These are phyloP conservation scores for Schwanniomyces occidentalis DNA, from an alignment of 805 yeast species.

Conservation along the genomic window DNA sequence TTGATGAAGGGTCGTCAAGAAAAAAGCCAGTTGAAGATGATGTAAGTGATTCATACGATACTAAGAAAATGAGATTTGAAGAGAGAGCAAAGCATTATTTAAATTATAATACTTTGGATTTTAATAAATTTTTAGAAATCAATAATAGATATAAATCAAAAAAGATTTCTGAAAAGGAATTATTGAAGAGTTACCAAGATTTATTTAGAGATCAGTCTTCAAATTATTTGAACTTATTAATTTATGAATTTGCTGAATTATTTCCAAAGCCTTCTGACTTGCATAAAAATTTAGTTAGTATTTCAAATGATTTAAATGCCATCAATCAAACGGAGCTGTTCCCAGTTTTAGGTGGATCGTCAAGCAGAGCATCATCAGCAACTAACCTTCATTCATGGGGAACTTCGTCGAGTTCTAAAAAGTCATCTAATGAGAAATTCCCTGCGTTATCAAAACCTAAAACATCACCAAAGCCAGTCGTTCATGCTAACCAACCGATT, in stretches of 20 bases:
- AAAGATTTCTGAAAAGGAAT: slow-evolving; percentile 47
- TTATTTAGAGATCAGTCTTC: slow-evolving; percentile 44
- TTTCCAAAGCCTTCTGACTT: slow-evolving; percentile 49
- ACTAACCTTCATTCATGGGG: slow-evolving; percentile 29
- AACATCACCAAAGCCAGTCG: slow-evolving; percentile 12
- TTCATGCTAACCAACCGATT: slow-evolving; percentile 25
- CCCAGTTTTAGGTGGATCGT: slow-evolving; percentile 46
- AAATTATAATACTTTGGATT: slow-evolving; percentile 48
- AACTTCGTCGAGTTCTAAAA: slow-evolving; percentile 6
- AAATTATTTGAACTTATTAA: slow-evolving; percentile 56
- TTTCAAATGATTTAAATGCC: slow-evolving; percentile 19
- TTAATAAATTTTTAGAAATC: slow-evolving; percentile 48
- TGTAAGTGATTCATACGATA: slow-evolving; percentile 41
- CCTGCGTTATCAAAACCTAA: slow-evolving; percentile 35
- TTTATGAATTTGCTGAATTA: slow-evolving; percentile 62
- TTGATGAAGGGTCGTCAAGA: slow-evolving; percentile 23
- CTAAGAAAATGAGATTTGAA: slow-evolving; percentile 64
- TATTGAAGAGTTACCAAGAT: slow-evolving; percentile 45
- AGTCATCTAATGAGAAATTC: slow-evolving; percentile 24
- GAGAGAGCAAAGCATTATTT: slow-evolving; percentile 85
- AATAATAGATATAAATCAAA: slow-evolving; percentile 51
- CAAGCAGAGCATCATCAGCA: slow-evolving; percentile 7
- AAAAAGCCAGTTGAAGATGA: slow-evolving; percentile 22
- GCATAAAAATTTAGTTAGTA: slow-evolving; percentile 33
- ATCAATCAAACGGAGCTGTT: slow-evolving; percentile 38